Percentiles rank a stretch among this genome's conserved stretches.
phyloP scores from a whole-genome alignment of 2,329 filamentous ascomycete genomes.

The Colletotrichum tropicicola region DNA sequence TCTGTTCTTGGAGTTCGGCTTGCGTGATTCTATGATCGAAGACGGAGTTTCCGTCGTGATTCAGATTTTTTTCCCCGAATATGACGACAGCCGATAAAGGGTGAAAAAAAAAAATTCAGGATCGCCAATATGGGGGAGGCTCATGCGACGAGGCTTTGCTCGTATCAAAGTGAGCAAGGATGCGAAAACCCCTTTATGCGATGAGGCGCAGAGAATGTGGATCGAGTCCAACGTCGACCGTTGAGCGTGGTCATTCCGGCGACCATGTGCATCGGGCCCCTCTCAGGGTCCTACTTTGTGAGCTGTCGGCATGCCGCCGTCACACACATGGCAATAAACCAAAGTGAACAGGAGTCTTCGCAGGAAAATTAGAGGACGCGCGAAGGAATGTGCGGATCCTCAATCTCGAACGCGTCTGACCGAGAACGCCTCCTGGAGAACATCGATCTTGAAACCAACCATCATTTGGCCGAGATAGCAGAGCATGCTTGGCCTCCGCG shows the following conservation, averaged over 20 bases:
- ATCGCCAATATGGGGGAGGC: slow-evolving; percentile 14
- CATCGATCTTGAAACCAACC: background rate
- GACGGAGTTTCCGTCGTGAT: too few relatives aligned
- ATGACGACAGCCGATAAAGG: too few relatives aligned
- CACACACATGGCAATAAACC: background rate
- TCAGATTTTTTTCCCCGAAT: too few relatives aligned
- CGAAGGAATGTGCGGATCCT: slow-evolving; percentile 9
- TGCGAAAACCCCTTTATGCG: slow-evolving; percentile 26
- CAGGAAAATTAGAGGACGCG: background rate
- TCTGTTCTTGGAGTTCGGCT: slow-evolving; percentile 2
- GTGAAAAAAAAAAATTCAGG: background rate
- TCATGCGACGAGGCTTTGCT: slow-evolving; percentile 24
- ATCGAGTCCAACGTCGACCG: background rate
- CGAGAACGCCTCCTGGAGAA: background rate
- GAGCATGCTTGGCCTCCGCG: background rate
- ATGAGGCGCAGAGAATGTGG: slow-evolving; percentile 24
- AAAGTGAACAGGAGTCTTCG: background rate
- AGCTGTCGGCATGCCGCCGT: background rate
- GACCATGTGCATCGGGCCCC: background rate
- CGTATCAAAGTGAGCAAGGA: slow-evolving; percentile 20
- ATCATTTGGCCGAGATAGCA: background rate
- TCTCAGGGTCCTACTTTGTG: background rate
- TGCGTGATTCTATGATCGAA: background rate
- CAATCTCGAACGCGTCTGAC: slow-evolving; percentile 6
- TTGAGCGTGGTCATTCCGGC: background rate